These are phyloP conservation scores for Arthroderma sp. DNA, from an alignment of 2,329 filamentous ascomycete genomes.

Conservation along the genomic window DNA sequence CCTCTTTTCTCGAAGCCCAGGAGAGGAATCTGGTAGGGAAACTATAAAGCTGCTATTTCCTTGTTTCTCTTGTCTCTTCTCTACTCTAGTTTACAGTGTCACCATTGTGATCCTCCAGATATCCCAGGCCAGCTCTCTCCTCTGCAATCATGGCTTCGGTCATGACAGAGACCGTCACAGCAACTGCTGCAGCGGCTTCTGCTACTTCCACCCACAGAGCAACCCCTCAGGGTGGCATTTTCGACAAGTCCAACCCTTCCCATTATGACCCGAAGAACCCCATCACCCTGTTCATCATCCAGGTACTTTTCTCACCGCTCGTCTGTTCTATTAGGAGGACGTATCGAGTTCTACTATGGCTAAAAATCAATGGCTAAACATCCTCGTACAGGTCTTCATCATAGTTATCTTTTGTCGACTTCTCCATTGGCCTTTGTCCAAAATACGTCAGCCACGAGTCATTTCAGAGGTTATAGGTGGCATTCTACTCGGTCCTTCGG, in stretches of 20 bases:
- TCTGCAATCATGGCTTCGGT: slow-evolving; percentile 5
- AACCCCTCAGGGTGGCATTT: slow-evolving; percentile 51
- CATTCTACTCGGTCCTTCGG: slow-evolving; percentile 71
- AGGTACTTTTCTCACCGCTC: slow-evolving; percentile 33
- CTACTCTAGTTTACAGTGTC: background rate
- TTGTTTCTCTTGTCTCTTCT: background rate
- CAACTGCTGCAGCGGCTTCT: slow-evolving; percentile 8
- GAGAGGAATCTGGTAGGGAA: too few relatives aligned
- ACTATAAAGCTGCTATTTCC: background rate
- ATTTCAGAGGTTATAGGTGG: slow-evolving; percentile 79
- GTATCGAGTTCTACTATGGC: background rate
- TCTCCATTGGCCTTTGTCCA: slow-evolving; percentile 63
- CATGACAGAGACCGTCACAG: slow-evolving; percentile 3
- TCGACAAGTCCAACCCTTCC: slow-evolving; percentile 58
- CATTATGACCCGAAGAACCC: slow-evolving; percentile 58
- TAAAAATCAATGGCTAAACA: background rate
- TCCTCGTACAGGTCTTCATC: slow-evolving; percentile 44
- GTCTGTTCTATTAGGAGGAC: background rate
- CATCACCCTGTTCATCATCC: slow-evolving; percentile 63
- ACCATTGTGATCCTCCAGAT: background rate
- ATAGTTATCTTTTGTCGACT: slow-evolving; percentile 64
- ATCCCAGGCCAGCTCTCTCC: background rate
- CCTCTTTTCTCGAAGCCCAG: too few relatives aligned
- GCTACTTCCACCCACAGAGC: slow-evolving; percentile 23
- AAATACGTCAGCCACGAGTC: slow-evolving; percentile 65